Evolutionary conservation across 768 basidiomycete genomes (phyloP).

Genomic region (Dioszegia crocea): DNA sequence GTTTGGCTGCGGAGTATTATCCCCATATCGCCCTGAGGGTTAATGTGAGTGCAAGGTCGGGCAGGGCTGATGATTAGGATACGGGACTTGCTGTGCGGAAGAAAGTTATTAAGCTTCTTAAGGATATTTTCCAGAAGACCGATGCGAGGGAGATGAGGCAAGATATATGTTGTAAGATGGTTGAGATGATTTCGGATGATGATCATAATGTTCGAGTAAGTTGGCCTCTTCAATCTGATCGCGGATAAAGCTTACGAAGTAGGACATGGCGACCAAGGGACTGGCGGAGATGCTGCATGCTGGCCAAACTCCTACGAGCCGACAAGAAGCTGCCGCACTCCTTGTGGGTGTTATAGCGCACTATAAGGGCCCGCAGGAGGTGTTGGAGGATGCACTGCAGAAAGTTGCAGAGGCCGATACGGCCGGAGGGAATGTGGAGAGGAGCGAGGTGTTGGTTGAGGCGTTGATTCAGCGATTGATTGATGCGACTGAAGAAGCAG

Average conservation of each 20-base stretch:
- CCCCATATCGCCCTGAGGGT: constrained; percentile 81
- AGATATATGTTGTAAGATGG: constrained; percentile 77
- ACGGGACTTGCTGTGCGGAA: constrained; percentile 90
- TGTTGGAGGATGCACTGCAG: constrained; percentile 76
- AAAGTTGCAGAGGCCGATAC: neutral
- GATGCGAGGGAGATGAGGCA: constrained; percentile 60
- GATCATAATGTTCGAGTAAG: constrained; percentile 80
- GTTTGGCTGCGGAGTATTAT: constrained; percentile 86
- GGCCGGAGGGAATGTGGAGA: constrained; percentile 10
- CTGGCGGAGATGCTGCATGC: constrained; percentile 86
- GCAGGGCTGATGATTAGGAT: constrained; percentile 59
- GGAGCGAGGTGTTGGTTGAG: constrained; percentile 66
- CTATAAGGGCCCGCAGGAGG: constrained; percentile 77
- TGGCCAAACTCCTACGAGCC: constrained; percentile 24
- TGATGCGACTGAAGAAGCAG: constrained; percentile 69
- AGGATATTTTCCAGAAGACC: constrained; percentile 68
- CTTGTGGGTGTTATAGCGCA: constrained; percentile 80
- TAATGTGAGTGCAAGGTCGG: constrained; percentile 59
- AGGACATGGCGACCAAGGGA: constrained; percentile 81
- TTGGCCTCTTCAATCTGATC: neutral
- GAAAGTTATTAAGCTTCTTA: constrained; percentile 90
- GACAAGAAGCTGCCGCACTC: constrained; percentile 61
- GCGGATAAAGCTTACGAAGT: constrained; percentile 6
- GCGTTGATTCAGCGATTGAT: constrained; percentile 80
- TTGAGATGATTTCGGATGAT: constrained; percentile 81